Conservation (phyloP, 2,329 filamentous ascomycete species). For the Penicillium verrucosum region DNA sequence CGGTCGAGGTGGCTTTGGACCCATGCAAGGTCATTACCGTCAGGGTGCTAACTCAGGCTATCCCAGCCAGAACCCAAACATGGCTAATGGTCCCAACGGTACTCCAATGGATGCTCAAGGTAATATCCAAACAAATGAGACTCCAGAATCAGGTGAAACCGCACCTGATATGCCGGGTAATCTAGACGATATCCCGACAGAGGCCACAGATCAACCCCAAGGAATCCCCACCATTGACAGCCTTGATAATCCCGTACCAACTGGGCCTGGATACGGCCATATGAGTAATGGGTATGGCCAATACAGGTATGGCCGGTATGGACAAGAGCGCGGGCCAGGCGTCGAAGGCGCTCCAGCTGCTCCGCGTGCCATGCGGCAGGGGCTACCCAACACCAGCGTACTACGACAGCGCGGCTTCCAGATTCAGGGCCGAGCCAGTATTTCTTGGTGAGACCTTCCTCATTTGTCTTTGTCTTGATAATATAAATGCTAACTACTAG, state of each 20-base stretch:
- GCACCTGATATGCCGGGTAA: background rate
- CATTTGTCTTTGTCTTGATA: background rate
- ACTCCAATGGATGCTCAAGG: background rate
- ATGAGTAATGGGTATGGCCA: constrained; percentile 27
- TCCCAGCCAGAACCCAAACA: constrained; percentile 29
- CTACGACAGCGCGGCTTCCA: constrained; percentile 58
- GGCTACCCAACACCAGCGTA: constrained; percentile 76
- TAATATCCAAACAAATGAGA: constrained; percentile 20
- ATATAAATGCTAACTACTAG: background rate
- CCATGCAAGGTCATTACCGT: constrained; percentile 37
- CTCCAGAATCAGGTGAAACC: background rate
- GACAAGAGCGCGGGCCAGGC: constrained; percentile 54
- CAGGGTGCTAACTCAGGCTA: constrained; percentile 32
- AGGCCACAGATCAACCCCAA: constrained; percentile 12
- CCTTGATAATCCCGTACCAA: constrained; percentile 14
- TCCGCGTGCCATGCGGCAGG: constrained; percentile 90
- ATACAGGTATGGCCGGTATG: constrained; percentile 39
- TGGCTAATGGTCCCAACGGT: constrained; percentile 29
- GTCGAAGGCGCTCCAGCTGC: constrained; percentile 77
- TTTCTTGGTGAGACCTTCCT: background rate
- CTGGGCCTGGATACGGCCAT: constrained; percentile 8
- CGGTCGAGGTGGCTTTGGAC: constrained; percentile 37
- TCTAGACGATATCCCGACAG: background rate
- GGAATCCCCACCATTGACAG: constrained; percentile 29
- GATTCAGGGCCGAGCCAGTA: constrained; percentile 29